Evolutionary conservation across 1,284 basidiomycete genomes (phyloP), one percentile per base, ranked within the genome.

Genomic region (Ganoderma boninense): DNA sequence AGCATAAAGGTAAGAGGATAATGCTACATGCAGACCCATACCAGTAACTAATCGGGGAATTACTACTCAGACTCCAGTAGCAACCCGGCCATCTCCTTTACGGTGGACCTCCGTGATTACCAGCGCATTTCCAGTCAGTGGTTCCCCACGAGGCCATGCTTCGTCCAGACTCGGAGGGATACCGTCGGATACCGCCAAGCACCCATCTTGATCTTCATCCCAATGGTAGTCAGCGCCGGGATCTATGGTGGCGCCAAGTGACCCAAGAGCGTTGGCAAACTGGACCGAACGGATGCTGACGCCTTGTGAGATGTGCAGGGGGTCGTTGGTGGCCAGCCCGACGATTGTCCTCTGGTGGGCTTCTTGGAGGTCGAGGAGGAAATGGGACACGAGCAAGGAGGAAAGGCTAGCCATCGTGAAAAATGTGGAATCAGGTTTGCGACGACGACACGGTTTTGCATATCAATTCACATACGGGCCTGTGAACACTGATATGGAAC

Each of bases 261-360:
- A 57, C 18, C 54, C 54, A 18, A 57, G 29, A 11, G 6, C 14
- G 14, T 4, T 14, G 4, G 54, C 54, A 16, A 57, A 29, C 13
- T 32, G 16, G 26, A 57, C 4, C 5, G 54, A 57, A 32, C 29
- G 26, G 20, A 2, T 6, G 54, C 52, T 29, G 52, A 23, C 14
- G 18, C 29, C 29, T 16, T 35, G 56, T 5, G 56, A 57, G 16
- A 13, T 20, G 8, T 35, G 18, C 16, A 20, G 11, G 16, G 7
- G 18, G 5, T 35, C 32, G 4, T 35, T 7, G 26, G 56, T 20
- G 1, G 29, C 77, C 10, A 84, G 87, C 68, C 86, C 86, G 18
- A 80, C 82, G 67, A 88, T 86, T 10, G 49, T 10, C 46, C 69
- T 46, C 11, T 52, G 23, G 23, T 64, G 29, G 5, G 38, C 62